Conservation (phyloP, 2,329 filamentous ascomycete species). For the Gnomoniopsis smithogilvyi region DNA sequence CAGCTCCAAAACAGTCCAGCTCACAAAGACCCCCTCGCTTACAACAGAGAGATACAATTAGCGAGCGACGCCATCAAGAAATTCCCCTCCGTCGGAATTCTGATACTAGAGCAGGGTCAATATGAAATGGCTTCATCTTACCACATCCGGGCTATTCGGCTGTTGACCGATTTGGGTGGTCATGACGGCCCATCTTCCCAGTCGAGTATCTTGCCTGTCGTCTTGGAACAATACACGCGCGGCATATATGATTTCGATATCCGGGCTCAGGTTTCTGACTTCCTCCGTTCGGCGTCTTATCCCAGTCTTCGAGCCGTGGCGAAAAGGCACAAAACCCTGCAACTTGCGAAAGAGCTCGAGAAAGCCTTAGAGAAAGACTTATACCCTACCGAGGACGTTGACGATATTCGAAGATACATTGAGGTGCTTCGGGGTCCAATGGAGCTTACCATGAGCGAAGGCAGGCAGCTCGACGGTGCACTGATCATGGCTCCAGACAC, state of each 20-base stretch:
- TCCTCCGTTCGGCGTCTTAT: conserved; percentile 23
- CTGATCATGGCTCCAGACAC: conserved; percentile 36
- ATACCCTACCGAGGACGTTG: conserved; percentile 37
- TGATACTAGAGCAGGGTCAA: conserved; percentile 50
- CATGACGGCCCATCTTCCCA: conserved; percentile 20
- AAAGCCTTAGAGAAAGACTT: conserved; percentile 45
- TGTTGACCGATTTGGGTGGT: conserved; percentile 34
- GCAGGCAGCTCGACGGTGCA: conserved; percentile 28
- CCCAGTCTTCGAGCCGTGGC: conserved; percentile 39
- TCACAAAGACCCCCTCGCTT: conserved; percentile 44
- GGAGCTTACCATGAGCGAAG: conserved; percentile 16
- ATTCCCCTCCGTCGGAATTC: conserved; percentile 50
- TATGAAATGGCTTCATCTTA: conserved; percentile 52
- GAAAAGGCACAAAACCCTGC: conserved; percentile 50
- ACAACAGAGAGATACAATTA: conserved; percentile 51
- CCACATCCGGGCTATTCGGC: conserved; percentile 38
- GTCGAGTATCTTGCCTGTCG: conserved; percentile 24
- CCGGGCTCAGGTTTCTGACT: conserved; percentile 38
- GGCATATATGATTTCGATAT: conserved; percentile 49
- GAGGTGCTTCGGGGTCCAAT: conserved; percentile 42
- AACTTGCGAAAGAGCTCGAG: conserved; percentile 55
- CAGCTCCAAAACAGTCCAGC: conserved; percentile 35
- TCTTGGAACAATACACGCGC: conserved; percentile 44
- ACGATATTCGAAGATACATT: conserved; percentile 47
- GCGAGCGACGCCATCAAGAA: conserved; percentile 47